Percentiles rank a stretch among this genome's conserved stretches.
phyloP scores from a whole-genome alignment of 345 rosid genomes.

The Corymbia maculata region DNA sequence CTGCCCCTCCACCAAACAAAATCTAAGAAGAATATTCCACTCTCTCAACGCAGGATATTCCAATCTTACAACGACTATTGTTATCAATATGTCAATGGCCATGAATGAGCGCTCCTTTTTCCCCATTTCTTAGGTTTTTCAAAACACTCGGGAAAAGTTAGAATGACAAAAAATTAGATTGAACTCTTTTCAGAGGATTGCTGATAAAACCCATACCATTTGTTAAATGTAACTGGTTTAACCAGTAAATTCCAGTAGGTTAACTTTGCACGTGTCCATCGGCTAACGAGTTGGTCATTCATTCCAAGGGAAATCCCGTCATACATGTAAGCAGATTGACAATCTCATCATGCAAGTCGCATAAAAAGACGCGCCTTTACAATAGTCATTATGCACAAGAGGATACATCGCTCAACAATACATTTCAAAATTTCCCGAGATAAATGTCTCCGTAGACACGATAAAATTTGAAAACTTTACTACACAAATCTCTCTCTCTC shows the following conservation, averaged over 20 bases:
- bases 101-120: not conserved
- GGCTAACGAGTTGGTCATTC: not conserved
- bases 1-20: not conserved
- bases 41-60: not conserved
- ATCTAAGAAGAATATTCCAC: not conserved
- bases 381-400: not conserved
- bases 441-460: not conserved
- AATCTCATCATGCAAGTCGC: not conserved
- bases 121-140: not conserved
- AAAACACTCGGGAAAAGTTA: not conserved
- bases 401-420: not conserved
- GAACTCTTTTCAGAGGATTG: not conserved
- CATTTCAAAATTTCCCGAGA: not conserved
- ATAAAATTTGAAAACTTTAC: not conserved
- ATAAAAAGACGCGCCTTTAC: not conserved
- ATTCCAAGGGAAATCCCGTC: not conserved
- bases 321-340: not conserved
- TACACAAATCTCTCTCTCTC: not conserved
- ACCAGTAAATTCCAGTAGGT: not conserved
- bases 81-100: not conserved
- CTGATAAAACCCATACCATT: not conserved
- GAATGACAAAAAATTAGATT: not conserved
- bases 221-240: not conserved
- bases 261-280: not conserved
- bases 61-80: not conserved